A percentile compares a stretch with the other conserved stretches of the same genome.
These are phyloP conservation scores for Clitopilus passeckerianus DNA, from an alignment of 768 basidiomycete genomes.

Conservation along the genomic window DNA sequence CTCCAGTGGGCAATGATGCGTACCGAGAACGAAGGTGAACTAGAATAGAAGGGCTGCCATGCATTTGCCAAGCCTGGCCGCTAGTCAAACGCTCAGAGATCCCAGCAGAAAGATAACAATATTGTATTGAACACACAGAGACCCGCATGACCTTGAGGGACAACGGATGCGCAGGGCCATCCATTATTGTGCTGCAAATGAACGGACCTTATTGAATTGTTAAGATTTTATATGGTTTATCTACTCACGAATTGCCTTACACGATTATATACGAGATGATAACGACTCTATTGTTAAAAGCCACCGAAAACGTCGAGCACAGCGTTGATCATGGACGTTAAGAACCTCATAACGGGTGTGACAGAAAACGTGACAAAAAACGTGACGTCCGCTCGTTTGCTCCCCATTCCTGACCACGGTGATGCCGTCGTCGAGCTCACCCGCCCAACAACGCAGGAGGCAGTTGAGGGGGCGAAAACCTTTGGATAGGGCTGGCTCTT, in stretches of 20 bases:
- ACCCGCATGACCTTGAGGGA: constrained; percentile 87
- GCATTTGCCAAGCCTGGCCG: constrained; percentile 68
- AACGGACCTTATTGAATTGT: too few relatives aligned
- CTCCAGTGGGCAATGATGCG: constrained; percentile 10
- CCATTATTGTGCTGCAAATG: constrained; percentile 23
- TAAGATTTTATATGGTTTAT: too few relatives aligned
- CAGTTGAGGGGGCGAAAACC: constrained; percentile 19
- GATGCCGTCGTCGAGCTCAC: constrained; percentile 30
- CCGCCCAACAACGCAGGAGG: constrained; percentile 3
- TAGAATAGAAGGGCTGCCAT: constrained; percentile 88
- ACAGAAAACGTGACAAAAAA: constrained; percentile 7
- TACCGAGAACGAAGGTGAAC: constrained; percentile 73
- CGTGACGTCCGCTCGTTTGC: constrained; percentile 21
- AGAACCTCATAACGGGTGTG: neutral
- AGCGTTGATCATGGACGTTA: neutral
- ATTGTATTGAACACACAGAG: constrained; percentile 53
- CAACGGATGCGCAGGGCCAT: constrained; percentile 60
- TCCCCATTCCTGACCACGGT: constrained; percentile 25
- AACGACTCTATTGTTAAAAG: neutral
- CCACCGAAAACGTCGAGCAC: neutral
- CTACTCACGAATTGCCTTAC: neutral
- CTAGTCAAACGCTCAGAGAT: constrained; percentile 28
- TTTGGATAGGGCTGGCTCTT: constrained; percentile 48
- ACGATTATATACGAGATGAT: neutral
- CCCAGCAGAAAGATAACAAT: constrained; percentile 2